These are phyloP conservation scores for Tricholoma furcatifolium DNA, from an alignment of 768 basidiomycete species.

Conservation along the genomic window DNA sequence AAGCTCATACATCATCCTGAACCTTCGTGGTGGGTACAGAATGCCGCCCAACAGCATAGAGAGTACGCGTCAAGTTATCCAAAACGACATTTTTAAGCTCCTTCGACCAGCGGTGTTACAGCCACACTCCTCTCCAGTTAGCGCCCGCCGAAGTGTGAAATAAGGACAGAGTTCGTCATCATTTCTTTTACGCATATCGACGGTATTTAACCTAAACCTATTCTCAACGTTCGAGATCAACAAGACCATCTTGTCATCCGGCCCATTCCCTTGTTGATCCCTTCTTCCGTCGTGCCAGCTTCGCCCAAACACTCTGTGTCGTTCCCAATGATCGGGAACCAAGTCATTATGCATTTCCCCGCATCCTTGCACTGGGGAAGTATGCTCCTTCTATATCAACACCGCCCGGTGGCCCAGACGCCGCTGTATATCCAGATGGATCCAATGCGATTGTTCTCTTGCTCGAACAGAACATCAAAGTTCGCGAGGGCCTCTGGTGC, in stretches of 20 bases:
- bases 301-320: slow-evolving; percentile 1
- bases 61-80: slow-evolving; percentile 1
- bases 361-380: neutral
- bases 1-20: slow-evolving; percentile 25
- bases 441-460: slow-evolving; percentile 3
- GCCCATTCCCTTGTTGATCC: neutral
- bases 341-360: slow-evolving; percentile 1
- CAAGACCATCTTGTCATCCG: neutral
- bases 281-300: neutral
- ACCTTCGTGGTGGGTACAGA: too few species aligned
- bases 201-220: neutral
- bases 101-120: slow-evolving; percentile 1
- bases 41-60: neutral
- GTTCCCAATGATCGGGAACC: slow-evolving; percentile 3
- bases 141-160: slow-evolving; percentile 1
- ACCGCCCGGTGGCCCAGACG: slow-evolving; percentile 1
- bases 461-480: neutral
- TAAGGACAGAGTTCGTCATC: neutral
- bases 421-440: neutral
- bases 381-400: neutral
- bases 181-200: neutral
- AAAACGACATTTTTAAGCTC: slow-evolving; percentile 1
- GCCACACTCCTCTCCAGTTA: slow-evolving; percentile 2
- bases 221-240: slow-evolving; percentile 7
- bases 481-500: neutral